Conservation (phyloP, 2,329 filamentous ascomycete genomes). For the Orbilia quercus region DNA sequence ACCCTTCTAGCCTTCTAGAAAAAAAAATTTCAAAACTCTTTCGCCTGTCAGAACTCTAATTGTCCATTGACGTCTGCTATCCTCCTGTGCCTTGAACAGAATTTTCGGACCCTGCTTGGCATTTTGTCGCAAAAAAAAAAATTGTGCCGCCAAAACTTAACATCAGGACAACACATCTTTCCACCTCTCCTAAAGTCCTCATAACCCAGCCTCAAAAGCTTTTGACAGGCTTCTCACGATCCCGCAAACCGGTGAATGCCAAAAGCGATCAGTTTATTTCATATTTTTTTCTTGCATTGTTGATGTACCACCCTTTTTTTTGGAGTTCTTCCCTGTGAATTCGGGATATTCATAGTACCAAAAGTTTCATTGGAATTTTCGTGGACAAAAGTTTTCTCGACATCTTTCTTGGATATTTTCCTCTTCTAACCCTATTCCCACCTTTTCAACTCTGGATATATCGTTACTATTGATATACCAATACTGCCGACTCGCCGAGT, state of each 20-base stretch:
- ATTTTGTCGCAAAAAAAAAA: conserved; percentile 48
- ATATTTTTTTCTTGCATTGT: conserved; percentile 21
- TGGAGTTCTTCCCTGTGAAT: conserved; percentile 47
- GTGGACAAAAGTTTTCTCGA: conserved; percentile 30
- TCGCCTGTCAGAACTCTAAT: conserved; percentile 28
- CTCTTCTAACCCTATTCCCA: neutral
- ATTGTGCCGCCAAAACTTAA: conserved; percentile 22
- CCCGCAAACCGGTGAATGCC: conserved; percentile 33
- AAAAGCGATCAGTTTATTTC: conserved; percentile 39
- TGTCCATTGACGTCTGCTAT: conserved; percentile 14
- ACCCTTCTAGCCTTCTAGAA: conserved; percentile 9
- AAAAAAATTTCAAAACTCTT: too few relatives aligned
- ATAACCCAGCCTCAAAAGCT: conserved; percentile 24
- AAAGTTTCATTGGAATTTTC: conserved; percentile 47
- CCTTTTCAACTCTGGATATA: conserved; percentile 18
- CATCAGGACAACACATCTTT: conserved; percentile 48
- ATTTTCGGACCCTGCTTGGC: conserved; percentile 53
- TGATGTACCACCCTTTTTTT: conserved; percentile 49
- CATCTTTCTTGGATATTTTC: neutral
- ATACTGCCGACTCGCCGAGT: conserved; percentile 42
- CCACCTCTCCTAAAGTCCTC: conserved; percentile 22
- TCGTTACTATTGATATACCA: conserved; percentile 26
- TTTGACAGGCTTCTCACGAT: conserved; percentile 27
- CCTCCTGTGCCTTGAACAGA: conserved; percentile 42
- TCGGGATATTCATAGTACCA: conserved; percentile 19